Evolutionary conservation across 345 rosid genomes (phyloP), one percentile per base, ranked within the genome.

Genomic region (Linum tenue): DNA sequence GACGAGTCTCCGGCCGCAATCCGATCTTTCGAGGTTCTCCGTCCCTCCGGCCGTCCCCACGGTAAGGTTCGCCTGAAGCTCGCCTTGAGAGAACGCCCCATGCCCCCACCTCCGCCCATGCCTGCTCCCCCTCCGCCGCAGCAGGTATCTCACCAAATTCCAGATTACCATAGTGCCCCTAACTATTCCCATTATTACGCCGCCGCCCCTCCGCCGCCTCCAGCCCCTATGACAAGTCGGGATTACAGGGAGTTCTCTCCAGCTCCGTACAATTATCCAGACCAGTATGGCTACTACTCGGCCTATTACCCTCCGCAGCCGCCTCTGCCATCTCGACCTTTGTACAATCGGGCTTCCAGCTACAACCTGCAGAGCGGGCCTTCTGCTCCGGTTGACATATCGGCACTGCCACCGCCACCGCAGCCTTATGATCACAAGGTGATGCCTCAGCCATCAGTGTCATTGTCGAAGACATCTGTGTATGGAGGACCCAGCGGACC

Each of bases 331-430:
- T 78, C 88, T 2, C 82, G 77, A 56, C 82, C 84, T 0, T 58
- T 75, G 67, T 74, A 72, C 76, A 69, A 64, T 62, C 81, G 81
- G 39, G 70, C 76, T 1, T 72, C 82, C 59, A 72, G 60, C 72
- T 63, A 61, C 73, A 62, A 63, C 8, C 3, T 68, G 5, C 65
- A 72, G 8, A 61, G 58, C 65, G 81, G 76, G 1, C 85, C 88
- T 17, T 81, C 88, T 16, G 88, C 88, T 56, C 88, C 88, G 0
- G 81, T 72, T 42, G 82, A 79, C 55, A 2, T 10, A 48, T 37
- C 62, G 16, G 70, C 80, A 12, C 67, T 71, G 1, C 1, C 31
- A 22, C 31, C 31, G 31, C 31, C 31, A 22, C 0, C 31, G 31
- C 31, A 22, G 4, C 56, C 66, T 17, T 69, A 77, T 12, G 88